Evolutionary conservation across 768 basidiomycete species (phyloP).

Genomic region (Cantharellus anzutake): DNA sequence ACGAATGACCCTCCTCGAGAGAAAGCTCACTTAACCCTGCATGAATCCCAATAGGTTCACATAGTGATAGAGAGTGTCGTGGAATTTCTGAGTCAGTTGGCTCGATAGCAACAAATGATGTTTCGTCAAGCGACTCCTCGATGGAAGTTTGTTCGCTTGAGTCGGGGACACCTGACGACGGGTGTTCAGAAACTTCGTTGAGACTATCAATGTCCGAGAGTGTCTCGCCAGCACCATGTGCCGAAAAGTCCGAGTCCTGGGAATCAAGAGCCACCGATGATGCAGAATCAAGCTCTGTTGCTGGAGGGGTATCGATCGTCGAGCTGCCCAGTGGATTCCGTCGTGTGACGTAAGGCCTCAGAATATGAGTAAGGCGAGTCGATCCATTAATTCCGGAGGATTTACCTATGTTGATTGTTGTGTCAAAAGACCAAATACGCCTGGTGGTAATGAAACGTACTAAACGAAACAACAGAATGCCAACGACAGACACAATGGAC

Average conservation of each 20-base stretch:
- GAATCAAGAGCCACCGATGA: slow-evolving; percentile 17
- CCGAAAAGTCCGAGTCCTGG: slow-evolving; percentile 3
- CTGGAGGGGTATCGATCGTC: slow-evolving; percentile 48
- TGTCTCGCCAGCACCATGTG: background rate
- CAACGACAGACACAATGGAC: slow-evolving; percentile 71
- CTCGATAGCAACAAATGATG: too few relatives aligned
- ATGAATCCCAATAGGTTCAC: too few relatives aligned
- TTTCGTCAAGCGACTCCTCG: background rate
- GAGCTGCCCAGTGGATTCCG: slow-evolving; percentile 29
- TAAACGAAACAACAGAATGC: slow-evolving; percentile 64
- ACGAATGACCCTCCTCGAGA: too few relatives aligned
- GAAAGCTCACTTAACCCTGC: too few relatives aligned
- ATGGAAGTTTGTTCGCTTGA: background rate
- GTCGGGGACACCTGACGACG: background rate
- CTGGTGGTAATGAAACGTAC: slow-evolving; percentile 24
- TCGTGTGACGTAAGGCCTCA: slow-evolving; percentile 54
- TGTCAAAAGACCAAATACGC: background rate
- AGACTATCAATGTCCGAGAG: slow-evolving; percentile 2
- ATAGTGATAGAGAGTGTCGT: too few relatives aligned
- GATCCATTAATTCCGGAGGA: slow-evolving; percentile 16
- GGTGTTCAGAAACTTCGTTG: slow-evolving; percentile 2
- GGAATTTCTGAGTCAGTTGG: too few relatives aligned
- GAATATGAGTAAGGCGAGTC: slow-evolving; percentile 52
- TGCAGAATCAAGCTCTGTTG: slow-evolving; percentile 35
- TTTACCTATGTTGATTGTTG: slow-evolving; percentile 15